Evolutionary conservation across 2,329 filamentous ascomycete genomes (phyloP), one percentile per base, ranked within the genome.

Genomic region (Alternaria sp.): DNA sequence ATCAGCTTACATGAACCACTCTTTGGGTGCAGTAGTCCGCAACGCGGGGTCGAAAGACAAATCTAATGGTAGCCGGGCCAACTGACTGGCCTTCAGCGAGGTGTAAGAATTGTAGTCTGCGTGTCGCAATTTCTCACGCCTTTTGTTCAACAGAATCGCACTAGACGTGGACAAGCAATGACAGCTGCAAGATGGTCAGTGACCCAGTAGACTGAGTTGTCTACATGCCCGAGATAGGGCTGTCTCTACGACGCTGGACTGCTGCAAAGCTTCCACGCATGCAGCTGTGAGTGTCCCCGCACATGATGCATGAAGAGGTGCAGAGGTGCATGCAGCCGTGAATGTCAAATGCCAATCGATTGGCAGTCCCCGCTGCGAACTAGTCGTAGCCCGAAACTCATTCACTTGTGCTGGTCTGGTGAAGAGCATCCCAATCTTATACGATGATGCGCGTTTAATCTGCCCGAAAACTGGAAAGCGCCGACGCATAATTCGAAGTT

Each of bases 301-400:
- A 18, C 28, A 30, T 30, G 44, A 34, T 32, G 44, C 46, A 34
- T 47, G 46, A 34, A n/a, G 46, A 51, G 22, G 47, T 51, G 47
- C 47, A 51, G 30, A 30, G 34, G 43, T 46, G 43, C 43, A 8
- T 28, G 24, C 26, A 46, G 24, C 24, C 9, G 7, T 30, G 22
- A 28, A 12, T 12, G 39, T 9, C 46, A 36, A 34, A 36, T 36
- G 30, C 46, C 20, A 48, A 48, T 48, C 46, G 34, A 34, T 6
- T 34, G 24, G 46, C 46, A 48, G 18, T 51, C 48, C 48, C 22
- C 34, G 22, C 48, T 51, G 48, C 48, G 34, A 38, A 39, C 48
- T 51, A 39, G 34, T 28, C 11, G 48, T 38, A 51, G 48, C 34
- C 39, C 16, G 12, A 39, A 24, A 30, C 34, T 20, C 18, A 14